A percentile compares a stretch with the other conserved stretches of the same genome.
These are phyloP conservation scores for Neurospora africana DNA, from an alignment of 495 filamentous ascomycete genomes.

Conservation along the genomic window DNA sequence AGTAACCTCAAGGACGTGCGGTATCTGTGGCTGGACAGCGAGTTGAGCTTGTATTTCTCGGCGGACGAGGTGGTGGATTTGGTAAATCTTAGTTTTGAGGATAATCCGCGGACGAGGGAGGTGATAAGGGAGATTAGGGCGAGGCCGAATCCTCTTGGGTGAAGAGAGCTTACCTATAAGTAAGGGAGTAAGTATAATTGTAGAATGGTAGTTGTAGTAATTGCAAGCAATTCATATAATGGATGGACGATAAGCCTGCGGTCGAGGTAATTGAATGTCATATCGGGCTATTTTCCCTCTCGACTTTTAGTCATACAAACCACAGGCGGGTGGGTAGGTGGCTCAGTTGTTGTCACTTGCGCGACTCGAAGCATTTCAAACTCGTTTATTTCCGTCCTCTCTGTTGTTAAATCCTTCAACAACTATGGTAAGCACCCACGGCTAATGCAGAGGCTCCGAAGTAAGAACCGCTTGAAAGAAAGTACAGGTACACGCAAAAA, in stretches of 20 bases:
- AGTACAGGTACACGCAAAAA: neutral
- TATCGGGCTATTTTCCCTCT: neutral
- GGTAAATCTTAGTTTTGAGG: constrained; percentile 82
- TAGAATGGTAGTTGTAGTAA: neutral
- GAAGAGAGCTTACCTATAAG: neutral
- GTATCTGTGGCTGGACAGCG: constrained; percentile 79
- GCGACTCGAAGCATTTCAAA: neutral
- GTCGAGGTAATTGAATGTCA: neutral
- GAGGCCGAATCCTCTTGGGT: constrained; percentile 24
- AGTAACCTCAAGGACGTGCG: constrained; percentile 81
- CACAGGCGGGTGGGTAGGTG: neutral
- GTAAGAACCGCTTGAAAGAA: neutral
- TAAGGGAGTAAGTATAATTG: neutral
- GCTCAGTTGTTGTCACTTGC: neutral
- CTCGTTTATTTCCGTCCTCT: neutral
- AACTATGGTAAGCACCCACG: neutral
- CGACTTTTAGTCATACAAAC: neutral
- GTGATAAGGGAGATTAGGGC: constrained; percentile 69
- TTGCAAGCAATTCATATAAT: neutral
- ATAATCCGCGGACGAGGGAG: constrained; percentile 64
- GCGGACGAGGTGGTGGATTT: constrained; percentile 79
- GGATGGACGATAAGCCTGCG: neutral
- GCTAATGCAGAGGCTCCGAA: neutral
- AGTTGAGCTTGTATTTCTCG: constrained; percentile 72
- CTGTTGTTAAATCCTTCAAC: neutral